Evolutionary conservation across 2,329 filamentous ascomycete species (phyloP).

Genomic region (Trichoderma sp.): DNA sequence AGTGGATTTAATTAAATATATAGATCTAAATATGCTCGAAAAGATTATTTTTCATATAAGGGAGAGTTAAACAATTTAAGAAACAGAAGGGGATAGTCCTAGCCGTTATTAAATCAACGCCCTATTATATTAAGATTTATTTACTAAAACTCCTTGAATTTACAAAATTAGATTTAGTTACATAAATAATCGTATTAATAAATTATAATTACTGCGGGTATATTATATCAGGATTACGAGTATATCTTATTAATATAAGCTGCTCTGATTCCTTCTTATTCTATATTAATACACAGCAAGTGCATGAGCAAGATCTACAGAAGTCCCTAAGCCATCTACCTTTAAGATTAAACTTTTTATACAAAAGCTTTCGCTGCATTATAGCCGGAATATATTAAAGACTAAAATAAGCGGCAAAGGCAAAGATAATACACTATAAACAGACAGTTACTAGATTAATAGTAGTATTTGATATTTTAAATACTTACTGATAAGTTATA

Average conservation of each 20-base stretch:
- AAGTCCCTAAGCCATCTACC: slow-evolving; percentile 43
- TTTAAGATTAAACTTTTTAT: slow-evolving; percentile 43
- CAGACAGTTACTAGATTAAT: slow-evolving; percentile 10
- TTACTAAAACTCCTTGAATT: too few relatives aligned
- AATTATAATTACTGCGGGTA: neutral
- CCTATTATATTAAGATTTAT: too few relatives aligned
- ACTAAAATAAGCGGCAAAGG: slow-evolving; percentile 38
- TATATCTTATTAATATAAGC: slow-evolving; percentile 25
- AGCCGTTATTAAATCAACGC: too few relatives aligned
- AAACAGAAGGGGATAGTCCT: too few relatives aligned
- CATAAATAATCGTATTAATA: too few relatives aligned
- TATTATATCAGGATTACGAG: slow-evolving; percentile 22
- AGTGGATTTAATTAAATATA: too few relatives aligned
- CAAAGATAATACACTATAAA: slow-evolving; percentile 42
- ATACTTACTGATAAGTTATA: slow-evolving; percentile 44
- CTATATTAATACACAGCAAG: slow-evolving; percentile 44
- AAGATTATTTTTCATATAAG: too few relatives aligned
- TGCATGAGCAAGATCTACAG: slow-evolving; percentile 43
- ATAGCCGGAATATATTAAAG: slow-evolving; percentile 42
- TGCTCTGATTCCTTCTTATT: slow-evolving; percentile 45
- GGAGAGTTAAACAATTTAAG: too few relatives aligned
- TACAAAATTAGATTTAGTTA: too few relatives aligned
- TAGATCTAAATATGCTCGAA: too few relatives aligned
- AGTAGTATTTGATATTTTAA: too few relatives aligned
- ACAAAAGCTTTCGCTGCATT: slow-evolving; percentile 45